Conservation (phyloP, 306 rosid genomes). For the Gastrolobium villosum region DNA sequence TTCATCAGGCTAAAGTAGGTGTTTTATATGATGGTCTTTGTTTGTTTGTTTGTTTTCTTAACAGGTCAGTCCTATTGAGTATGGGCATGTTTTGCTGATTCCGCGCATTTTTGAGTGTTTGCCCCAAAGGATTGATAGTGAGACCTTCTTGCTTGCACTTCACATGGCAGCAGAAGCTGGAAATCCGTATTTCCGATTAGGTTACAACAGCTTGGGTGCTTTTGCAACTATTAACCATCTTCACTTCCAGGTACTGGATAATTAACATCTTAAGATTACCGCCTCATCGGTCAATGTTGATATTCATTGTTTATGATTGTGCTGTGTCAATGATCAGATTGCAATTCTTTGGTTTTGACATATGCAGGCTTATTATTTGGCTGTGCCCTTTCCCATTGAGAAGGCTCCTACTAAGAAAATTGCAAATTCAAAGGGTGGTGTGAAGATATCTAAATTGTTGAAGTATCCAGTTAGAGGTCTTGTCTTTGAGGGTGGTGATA, state of each 20-base stretch:
- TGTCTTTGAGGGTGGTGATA: constrained; percentile 81
- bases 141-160: constrained; percentile 87
- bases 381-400: constrained; percentile 89
- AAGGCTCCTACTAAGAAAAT: constrained; percentile 85
- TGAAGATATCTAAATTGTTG: constrained; percentile 68
- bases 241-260: constrained; percentile 84
- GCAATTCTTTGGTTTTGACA: constrained; percentile 26
- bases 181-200: constrained; percentile 80
- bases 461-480: constrained; percentile 92
- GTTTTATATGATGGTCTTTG: background rate
- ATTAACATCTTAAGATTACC: background rate
- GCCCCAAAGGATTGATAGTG: constrained; percentile 89
- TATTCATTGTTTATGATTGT: background rate
- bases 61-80: constrained; percentile 98
- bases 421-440: constrained; percentile 60
- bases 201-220: constrained; percentile 97
- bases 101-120: constrained; percentile 79
- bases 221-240: constrained; percentile 99
- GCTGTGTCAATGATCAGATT: background rate
- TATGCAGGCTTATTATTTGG: constrained; percentile 90
- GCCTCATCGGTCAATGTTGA: background rate
- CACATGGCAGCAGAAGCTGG: constrained; percentile 88
- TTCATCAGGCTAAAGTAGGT: constrained; percentile 2
- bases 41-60: constrained; percentile 38
- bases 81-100: constrained; percentile 91